A percentile compares a stretch with the other conserved stretches of the same genome.
Evolutionary conservation across 768 basidiomycete genomes (phyloP).

Genomic region (Gyrodon lividus): DNA sequence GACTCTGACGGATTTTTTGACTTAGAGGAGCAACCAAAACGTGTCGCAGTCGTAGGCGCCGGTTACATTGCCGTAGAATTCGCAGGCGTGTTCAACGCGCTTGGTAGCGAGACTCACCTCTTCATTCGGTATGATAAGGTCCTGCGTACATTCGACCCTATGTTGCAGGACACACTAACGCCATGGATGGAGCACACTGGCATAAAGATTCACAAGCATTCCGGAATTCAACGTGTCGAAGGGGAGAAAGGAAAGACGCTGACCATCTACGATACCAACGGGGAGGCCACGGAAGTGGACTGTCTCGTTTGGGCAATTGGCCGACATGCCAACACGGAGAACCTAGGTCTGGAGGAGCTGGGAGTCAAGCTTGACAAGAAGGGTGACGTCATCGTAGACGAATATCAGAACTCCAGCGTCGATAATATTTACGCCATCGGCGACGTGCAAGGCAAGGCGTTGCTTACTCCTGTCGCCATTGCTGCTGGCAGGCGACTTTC

Average conservation of each 20-base stretch:
- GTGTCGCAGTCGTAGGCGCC: slow-evolving; percentile 92
- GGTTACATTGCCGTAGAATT: slow-evolving; percentile 99
- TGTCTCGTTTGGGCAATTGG: slow-evolving; percentile 94
- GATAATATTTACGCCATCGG: slow-evolving; percentile 79
- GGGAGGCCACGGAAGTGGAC: slow-evolving; percentile 82
- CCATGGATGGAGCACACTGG: slow-evolving; percentile 95
- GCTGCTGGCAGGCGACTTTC: slow-evolving; percentile 88
- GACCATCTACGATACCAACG: slow-evolving; percentile 72
- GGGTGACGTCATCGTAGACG: slow-evolving; percentile 87
- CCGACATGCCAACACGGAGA: slow-evolving; percentile 74
- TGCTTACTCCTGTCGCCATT: slow-evolving; percentile 96
- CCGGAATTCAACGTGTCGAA: slow-evolving; percentile 73
- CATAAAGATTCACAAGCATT: slow-evolving; percentile 79
- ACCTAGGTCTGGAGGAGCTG: slow-evolving; percentile 72
- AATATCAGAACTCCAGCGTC: slow-evolving; percentile 82
- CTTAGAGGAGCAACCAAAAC: slow-evolving; percentile 84
- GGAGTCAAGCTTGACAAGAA: slow-evolving; percentile 74
- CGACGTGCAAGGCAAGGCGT: slow-evolving; percentile 88
- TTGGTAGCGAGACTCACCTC: slow-evolving; percentile 90
- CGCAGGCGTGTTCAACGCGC: slow-evolving; percentile 88
- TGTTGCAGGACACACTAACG: slow-evolving; percentile 78
- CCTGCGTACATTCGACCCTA: slow-evolving; percentile 89
- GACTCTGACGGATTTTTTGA: slow-evolving; percentile 97
- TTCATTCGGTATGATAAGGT: slow-evolving; percentile 89
- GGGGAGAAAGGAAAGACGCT: slow-evolving; percentile 70